These are phyloP conservation scores for Trichosporon coremiiforme DNA, from an alignment of 1,284 basidiomycete genomes.

Conservation along the genomic window DNA sequence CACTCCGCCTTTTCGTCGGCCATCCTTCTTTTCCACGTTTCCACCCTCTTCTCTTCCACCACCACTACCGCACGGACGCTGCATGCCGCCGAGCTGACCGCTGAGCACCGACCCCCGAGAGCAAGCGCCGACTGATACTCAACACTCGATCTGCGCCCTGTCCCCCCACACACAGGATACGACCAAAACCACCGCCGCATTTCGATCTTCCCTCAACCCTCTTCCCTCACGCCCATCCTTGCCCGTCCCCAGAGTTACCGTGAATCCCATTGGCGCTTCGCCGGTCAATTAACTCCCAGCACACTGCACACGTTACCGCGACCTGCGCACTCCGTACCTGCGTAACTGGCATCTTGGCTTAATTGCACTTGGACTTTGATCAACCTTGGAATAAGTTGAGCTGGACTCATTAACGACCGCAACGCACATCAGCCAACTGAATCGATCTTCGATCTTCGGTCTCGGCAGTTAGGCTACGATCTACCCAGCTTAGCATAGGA, in stretches of 20 bases:
- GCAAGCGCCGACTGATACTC: background rate
- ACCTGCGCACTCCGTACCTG: background rate
- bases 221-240: background rate
- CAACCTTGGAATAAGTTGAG: background rate
- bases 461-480: background rate
- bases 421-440: background rate
- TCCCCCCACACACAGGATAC: background rate
- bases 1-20: conserved; percentile 1
- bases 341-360: background rate
- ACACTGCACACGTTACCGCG: background rate
- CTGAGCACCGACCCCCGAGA: background rate
- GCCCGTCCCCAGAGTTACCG: background rate
- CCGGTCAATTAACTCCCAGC: conserved; percentile 2
- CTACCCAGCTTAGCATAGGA: background rate
- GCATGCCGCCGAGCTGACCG: background rate
- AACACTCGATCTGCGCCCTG: background rate
- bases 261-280: conserved; percentile 1
- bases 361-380: background rate
- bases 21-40: conserved; percentile 14
- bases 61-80: background rate
- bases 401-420: background rate
- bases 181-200: conserved; percentile 3
- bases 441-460: background rate
- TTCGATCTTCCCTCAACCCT: background rate
- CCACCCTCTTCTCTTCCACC: background rate